Conservation (phyloP, 352 stramenopile genomes). For the Pythium brachiatum region DNA sequence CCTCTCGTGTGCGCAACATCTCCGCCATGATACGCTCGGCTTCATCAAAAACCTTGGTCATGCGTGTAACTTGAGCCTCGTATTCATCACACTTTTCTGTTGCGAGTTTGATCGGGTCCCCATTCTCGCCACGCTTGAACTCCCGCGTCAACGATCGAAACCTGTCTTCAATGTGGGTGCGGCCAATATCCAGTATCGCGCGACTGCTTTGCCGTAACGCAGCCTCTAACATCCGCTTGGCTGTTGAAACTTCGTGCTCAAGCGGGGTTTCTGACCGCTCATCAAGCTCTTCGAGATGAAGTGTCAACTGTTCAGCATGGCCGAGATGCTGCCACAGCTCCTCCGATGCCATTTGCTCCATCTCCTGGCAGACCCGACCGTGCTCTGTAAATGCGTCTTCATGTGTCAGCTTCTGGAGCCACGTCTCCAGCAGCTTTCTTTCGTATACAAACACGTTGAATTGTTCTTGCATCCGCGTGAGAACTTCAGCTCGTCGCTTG, state of each 20-base stretch:
- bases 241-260: slow-evolving; percentile 3
- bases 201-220: slow-evolving; percentile 9
- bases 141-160: background rate
- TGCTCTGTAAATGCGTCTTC: slow-evolving; percentile 1
- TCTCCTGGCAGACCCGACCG: background rate
- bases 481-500: slow-evolving; percentile 16
- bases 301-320: background rate
- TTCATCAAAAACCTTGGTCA: slow-evolving; percentile 9
- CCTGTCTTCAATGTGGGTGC: slow-evolving; percentile 8
- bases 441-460: slow-evolving; percentile 16
- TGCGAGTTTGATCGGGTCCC: slow-evolving; percentile 10
- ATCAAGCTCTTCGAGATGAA: slow-evolving; percentile 10
- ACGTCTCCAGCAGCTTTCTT: slow-evolving; percentile 13
- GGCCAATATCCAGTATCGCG: slow-evolving; percentile 16
- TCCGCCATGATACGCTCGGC: slow-evolving; percentile 6
- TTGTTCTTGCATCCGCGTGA: slow-evolving; percentile 1
- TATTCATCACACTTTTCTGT: slow-evolving; percentile 8
- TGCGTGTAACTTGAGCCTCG: slow-evolving; percentile 8
- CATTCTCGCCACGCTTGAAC: slow-evolving; percentile 8
- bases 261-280: background rate
- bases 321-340: slow-evolving; percentile 15
- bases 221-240: background rate
- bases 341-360: slow-evolving; percentile 12
- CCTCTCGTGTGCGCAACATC: slow-evolving; percentile 6
- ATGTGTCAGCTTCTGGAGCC: slow-evolving; percentile 8